phyloP scores from a whole-genome alignment of 2,329 filamentous ascomycete genomes.

The Paraphaeosphaeria minitans region DNA sequence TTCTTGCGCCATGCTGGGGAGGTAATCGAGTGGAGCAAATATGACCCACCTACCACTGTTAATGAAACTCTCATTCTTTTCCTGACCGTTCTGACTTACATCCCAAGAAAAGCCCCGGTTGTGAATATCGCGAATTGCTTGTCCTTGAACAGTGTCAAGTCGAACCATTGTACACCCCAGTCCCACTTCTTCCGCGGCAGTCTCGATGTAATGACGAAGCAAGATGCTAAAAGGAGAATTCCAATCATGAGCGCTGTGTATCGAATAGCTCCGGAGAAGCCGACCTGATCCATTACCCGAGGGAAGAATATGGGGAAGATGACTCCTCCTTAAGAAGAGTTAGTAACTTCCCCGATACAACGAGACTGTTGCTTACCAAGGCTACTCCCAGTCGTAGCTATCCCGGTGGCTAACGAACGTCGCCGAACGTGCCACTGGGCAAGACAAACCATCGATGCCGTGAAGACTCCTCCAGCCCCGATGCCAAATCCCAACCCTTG shows the following conservation, averaged over 20 bases:
- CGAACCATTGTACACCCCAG: slow-evolving; percentile 4
- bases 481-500: slow-evolving; percentile 57
- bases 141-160: slow-evolving; percentile 16
- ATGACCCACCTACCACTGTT: slow-evolving; percentile 12
- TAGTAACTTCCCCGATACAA: not conserved
- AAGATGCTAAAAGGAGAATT: not conserved
- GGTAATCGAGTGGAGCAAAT: slow-evolving; percentile 13
- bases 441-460: slow-evolving; percentile 47
- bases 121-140: slow-evolving; percentile 13
- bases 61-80: not conserved
- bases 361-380: slow-evolving; percentile 36
- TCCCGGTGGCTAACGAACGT: slow-evolving; percentile 52
- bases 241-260: slow-evolving; percentile 16
- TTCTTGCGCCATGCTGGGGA: slow-evolving; percentile 12
- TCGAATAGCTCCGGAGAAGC: slow-evolving; percentile 18
- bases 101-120: slow-evolving; percentile 8
- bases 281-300: slow-evolving; percentile 12
- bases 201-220: not conserved
- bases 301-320: slow-evolving; percentile 20
- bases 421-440: slow-evolving; percentile 54
- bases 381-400: slow-evolving; percentile 53
- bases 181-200: slow-evolving; percentile 5
- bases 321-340: slow-evolving; percentile 13
- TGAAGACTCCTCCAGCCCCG: slow-evolving; percentile 55
- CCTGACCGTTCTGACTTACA: slow-evolving; percentile 1